phyloP scores from a whole-genome alignment of 148 eudicot genomes.

The Chenopodium formosanum region DNA sequence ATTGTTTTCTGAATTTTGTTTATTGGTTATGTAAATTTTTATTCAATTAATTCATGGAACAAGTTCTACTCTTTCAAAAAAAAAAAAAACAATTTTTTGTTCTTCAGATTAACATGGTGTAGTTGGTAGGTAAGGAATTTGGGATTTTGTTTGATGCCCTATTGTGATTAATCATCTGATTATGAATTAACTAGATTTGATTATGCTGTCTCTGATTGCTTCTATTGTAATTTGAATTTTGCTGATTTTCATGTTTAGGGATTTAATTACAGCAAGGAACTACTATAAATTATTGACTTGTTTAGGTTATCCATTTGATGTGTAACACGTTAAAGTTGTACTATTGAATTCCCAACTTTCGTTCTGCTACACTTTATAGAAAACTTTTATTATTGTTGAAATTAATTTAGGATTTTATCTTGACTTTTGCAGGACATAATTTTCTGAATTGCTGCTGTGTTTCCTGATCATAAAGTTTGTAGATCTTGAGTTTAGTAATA shows the following conservation, averaged over 20 bases:
- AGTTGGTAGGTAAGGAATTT: neutral
- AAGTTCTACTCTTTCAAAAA: neutral
- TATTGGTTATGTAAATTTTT: neutral
- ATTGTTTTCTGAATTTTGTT: too few species aligned
- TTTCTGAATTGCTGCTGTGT: neutral
- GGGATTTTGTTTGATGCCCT: neutral
- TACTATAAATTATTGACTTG: too few species aligned
- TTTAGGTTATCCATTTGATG: neutral
- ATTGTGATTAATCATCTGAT: neutral
- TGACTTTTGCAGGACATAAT: slow-evolving; percentile 9
- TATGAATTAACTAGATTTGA: too few species aligned
- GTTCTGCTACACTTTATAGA: slow-evolving; percentile 1
- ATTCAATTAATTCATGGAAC: neutral
- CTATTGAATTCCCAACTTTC: neutral
- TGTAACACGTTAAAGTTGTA: neutral
- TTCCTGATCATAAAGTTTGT: neutral
- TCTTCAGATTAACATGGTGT: neutral
- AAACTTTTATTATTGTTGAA: neutral
- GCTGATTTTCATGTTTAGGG: too few species aligned
- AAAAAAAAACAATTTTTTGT: neutral
- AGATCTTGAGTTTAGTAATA: slow-evolving; percentile 14
- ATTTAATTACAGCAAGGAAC: too few species aligned
- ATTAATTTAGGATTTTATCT: slow-evolving; percentile 1
- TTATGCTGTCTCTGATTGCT: too few species aligned
- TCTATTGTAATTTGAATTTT: too few species aligned